Evolutionary conservation across 495 filamentous ascomycete genomes (phyloP).

Genomic region (Friedmanniomyces simplex): DNA sequence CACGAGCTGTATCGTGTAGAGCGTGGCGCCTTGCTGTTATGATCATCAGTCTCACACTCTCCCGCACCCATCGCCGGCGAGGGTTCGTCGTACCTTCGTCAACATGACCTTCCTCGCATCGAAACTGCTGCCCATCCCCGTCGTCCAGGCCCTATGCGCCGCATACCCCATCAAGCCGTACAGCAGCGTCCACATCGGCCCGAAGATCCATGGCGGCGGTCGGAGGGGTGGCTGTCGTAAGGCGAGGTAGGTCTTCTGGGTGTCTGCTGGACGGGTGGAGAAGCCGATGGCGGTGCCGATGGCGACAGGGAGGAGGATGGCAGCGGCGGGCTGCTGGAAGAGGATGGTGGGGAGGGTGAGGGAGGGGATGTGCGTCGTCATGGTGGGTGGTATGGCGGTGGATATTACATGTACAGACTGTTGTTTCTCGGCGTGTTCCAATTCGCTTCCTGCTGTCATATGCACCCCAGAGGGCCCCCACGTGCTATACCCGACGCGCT

Average conservation of each 20-base stretch:
- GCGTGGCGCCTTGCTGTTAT: slow-evolving; percentile 49
- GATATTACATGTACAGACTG: not conserved
- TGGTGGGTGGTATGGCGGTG: slow-evolving; percentile 22
- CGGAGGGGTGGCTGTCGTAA: slow-evolving; percentile 70
- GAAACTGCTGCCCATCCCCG: slow-evolving; percentile 43
- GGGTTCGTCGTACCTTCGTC: slow-evolving; percentile 32
- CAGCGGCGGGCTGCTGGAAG: slow-evolving; percentile 54
- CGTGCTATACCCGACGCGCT: no score
- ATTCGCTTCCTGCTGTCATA: no score
- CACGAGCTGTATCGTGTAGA: slow-evolving; percentile 76
- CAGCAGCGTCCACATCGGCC: slow-evolving; percentile 73
- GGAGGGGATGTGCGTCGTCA: slow-evolving; percentile 54
- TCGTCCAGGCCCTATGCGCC: slow-evolving; percentile 56
- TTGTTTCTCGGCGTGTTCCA: no score
- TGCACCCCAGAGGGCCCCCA: not conserved
- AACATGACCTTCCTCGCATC: slow-evolving; percentile 29
- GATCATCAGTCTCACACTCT: not conserved
- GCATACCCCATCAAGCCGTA: slow-evolving; percentile 88
- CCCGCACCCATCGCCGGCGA: not conserved
- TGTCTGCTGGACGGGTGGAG: slow-evolving; percentile 39
- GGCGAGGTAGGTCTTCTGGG: slow-evolving; percentile 50
- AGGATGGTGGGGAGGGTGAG: slow-evolving; percentile 51
- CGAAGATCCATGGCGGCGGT: slow-evolving; percentile 73
- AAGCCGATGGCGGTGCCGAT: slow-evolving; percentile 41
- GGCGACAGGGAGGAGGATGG: slow-evolving; percentile 58